A percentile compares a stretch with the other conserved stretches of the same genome.
Evolutionary conservation across 2,329 filamentous ascomycete species (phyloP).

Genomic region (Ophiosphaerella korrae): DNA sequence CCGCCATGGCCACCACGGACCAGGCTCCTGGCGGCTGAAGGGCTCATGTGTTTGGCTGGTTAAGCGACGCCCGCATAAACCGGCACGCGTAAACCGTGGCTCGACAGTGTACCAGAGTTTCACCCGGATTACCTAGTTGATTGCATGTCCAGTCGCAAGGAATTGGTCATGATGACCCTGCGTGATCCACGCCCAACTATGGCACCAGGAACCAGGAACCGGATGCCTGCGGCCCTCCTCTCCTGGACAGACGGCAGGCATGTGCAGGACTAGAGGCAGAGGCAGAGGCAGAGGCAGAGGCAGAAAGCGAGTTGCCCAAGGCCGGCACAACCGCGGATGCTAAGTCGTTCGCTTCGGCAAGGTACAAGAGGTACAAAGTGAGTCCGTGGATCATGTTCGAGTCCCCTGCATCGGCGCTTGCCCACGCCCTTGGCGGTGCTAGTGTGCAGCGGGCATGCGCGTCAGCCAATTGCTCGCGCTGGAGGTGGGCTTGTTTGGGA

Average conservation of each 20-base stretch:
- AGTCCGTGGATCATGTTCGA: constrained; percentile 41
- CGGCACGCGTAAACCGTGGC: constrained; percentile 11
- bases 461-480: constrained; percentile 30
- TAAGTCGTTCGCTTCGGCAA: constrained; percentile 48
- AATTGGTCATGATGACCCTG: neutral
- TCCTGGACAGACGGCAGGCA: too few species aligned
- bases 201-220: neutral
- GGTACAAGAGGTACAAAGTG: constrained; percentile 44
- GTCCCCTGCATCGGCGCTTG: constrained; percentile 44
- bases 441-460: constrained; percentile 32
- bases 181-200: neutral
- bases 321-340: constrained; percentile 27
- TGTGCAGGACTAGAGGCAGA: neutral
- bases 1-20: constrained; percentile 30
- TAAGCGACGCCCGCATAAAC: constrained; percentile 23
- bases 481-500: constrained; percentile 21
- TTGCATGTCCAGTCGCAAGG: neutral
- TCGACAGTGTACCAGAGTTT: constrained; percentile 3
- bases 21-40: constrained; percentile 21
- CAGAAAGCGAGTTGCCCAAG: constrained; percentile 7
- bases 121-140: neutral
- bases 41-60: constrained; percentile 22
- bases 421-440: constrained; percentile 18
- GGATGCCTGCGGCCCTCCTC: too few species aligned
- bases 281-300: neutral